These are phyloP conservation scores for Vishniacozyma victoriae DNA, from an alignment of 768 basidiomycete genomes.

Conservation along the genomic window DNA sequence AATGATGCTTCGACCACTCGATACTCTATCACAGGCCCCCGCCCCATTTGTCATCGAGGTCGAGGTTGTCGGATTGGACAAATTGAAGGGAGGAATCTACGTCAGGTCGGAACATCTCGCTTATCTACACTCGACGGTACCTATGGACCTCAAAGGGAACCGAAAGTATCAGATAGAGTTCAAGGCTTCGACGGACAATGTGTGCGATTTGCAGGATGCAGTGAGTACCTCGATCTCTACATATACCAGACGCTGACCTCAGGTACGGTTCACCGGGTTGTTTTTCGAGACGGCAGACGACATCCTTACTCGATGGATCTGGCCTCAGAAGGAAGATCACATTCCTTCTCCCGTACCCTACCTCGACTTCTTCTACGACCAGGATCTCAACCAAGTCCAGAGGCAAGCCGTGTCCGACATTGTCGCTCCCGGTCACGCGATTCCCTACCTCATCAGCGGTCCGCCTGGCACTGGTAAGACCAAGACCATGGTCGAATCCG, in stretches of 20 bases:
- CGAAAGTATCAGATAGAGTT: slow-evolving; percentile 26
- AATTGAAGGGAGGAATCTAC: slow-evolving; percentile 34
- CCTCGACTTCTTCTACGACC: too few species aligned
- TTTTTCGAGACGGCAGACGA: slow-evolving; percentile 10
- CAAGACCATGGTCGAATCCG: slow-evolving; percentile 39
- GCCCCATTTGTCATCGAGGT: slow-evolving; percentile 32
- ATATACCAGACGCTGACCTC: background rate
- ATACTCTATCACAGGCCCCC: slow-evolving; percentile 15
- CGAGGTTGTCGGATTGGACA: slow-evolving; percentile 35
- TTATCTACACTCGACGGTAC: background rate
- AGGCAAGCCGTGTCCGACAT: too few species aligned
- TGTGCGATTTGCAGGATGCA: slow-evolving; percentile 36
- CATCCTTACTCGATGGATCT: too few species aligned
- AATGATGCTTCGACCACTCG: slow-evolving; percentile 38
- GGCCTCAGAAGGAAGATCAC: too few species aligned
- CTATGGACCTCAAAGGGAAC: slow-evolving; percentile 11
- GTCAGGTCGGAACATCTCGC: slow-evolving; percentile 21
- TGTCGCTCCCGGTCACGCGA: slow-evolving; percentile 3
- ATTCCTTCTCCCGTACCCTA: too few species aligned
- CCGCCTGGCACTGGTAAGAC: slow-evolving; percentile 45
- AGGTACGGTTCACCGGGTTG: slow-evolving; percentile 7
- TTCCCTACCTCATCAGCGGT: slow-evolving; percentile 46
- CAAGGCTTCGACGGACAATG: slow-evolving; percentile 13
- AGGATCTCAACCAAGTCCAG: too few species aligned
- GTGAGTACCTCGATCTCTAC: slow-evolving; percentile 13